Conservation (phyloP, 2,329 filamentous ascomycete genomes). For the Aureobasidium sp. region DNA sequence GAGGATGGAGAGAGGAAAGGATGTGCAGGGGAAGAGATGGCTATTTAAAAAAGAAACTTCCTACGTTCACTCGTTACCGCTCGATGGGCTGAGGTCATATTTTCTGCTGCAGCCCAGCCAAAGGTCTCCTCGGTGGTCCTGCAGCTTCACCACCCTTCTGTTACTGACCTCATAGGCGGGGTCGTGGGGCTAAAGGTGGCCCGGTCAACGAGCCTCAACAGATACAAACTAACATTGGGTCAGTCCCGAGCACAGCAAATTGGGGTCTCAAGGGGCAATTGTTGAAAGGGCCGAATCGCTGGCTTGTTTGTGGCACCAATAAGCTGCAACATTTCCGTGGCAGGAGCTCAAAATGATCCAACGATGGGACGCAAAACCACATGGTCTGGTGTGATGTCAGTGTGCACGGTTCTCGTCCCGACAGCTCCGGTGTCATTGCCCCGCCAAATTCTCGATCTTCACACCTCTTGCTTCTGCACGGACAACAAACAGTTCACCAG, state of each 20-base stretch:
- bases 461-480: conserved; percentile 5
- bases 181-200: conserved; percentile 12
- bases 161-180: conserved; percentile 14
- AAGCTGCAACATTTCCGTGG: background rate
- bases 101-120: background rate
- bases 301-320: background rate
- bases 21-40: background rate
- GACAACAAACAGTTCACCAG: conserved; percentile 5
- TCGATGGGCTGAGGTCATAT: conserved; percentile 12
- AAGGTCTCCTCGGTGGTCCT: background rate
- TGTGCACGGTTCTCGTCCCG: background rate
- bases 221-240: background rate
- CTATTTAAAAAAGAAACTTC: conserved; percentile 6
- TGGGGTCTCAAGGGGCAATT: background rate
- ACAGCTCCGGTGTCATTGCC: conserved; percentile 4
- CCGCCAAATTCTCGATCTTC: conserved; percentile 15
- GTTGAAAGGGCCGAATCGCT: conserved; percentile 8
- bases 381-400: conserved; percentile 5
- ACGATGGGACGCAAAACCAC: background rate
- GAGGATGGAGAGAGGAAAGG: conserved; percentile 4
- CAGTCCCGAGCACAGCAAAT: background rate
- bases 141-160: conserved; percentile 3
- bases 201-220: conserved; percentile 14
- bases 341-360: background rate
- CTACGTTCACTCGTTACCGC: background rate